Evolutionary conservation across 306 rosid genomes (phyloP).

Genomic region (Malus orientalis): DNA sequence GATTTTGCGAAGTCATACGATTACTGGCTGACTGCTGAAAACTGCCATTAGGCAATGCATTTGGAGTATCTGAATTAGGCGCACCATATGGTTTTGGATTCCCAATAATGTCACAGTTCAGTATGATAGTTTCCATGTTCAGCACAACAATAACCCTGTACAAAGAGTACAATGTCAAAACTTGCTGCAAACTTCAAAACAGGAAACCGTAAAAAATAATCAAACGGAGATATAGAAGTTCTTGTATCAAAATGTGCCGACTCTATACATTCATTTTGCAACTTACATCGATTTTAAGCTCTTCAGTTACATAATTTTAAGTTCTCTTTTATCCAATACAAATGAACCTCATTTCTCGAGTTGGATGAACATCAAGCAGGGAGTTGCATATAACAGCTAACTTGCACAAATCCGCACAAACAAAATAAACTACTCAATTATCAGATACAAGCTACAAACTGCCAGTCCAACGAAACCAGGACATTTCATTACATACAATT

Average conservation of each 20-base stretch:
- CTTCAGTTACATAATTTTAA: background rate
- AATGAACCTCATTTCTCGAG: background rate
- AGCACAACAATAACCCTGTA: constrained; percentile 78
- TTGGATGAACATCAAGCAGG: background rate
- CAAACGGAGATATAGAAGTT: no score
- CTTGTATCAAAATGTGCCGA: background rate
- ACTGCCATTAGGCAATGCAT: constrained; percentile 17
- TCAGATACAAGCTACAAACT: background rate
- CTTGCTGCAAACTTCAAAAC: background rate
- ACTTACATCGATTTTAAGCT: background rate
- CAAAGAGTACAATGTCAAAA: constrained; percentile 3
- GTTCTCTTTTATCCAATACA: background rate
- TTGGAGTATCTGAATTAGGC: constrained; percentile 39
- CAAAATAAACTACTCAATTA: background rate
- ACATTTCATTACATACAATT: background rate
- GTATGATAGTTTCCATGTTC: constrained; percentile 75
- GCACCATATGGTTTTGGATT: constrained; percentile 43
- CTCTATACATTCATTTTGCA: background rate
- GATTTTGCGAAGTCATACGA: constrained; percentile 23
- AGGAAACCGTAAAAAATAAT: background rate
- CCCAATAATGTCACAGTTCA: constrained; percentile 70
- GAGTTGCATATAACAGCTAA: background rate
- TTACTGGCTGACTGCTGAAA: constrained; percentile 27
- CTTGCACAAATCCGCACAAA: background rate
- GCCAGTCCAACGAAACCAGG: background rate